Percentiles rank a stretch among this genome's conserved stretches.
These are phyloP conservation scores for Ustilago cynodontis DNA, from an alignment of 1,284 basidiomycete species.

Conservation along the genomic window DNA sequence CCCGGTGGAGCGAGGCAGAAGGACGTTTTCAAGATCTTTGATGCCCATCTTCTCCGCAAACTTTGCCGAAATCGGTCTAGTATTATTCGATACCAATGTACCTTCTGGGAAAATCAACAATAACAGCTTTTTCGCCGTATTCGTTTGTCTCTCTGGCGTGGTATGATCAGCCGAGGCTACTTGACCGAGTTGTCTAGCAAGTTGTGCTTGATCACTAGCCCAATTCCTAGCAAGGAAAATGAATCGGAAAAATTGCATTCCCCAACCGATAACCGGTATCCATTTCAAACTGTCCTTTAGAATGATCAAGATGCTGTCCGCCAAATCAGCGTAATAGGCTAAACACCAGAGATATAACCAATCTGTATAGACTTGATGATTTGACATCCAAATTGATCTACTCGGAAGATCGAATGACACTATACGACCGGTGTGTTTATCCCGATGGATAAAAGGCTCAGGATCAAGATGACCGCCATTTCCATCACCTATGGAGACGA, in stretches of 20 bases:
- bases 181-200: constrained; percentile 46
- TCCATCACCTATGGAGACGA: constrained; percentile 56
- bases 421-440: constrained; percentile 45
- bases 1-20: constrained; percentile 91
- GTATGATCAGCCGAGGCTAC: constrained; percentile 37
- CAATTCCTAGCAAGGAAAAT: constrained; percentile 62
- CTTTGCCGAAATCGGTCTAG: constrained; percentile 55
- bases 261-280: constrained; percentile 63
- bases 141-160: background rate
- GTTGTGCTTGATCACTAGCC: constrained; percentile 49
- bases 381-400: constrained; percentile 56
- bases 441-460: constrained; percentile 42
- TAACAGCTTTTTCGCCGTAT: constrained; percentile 50
- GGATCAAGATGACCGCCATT: constrained; percentile 55
- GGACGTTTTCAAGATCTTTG: constrained; percentile 81
- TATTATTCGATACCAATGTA: constrained; percentile 58
- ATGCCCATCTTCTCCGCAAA: constrained; percentile 63
- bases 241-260: constrained; percentile 66
- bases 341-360: constrained; percentile 67
- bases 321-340: constrained; percentile 59
- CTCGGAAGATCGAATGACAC: constrained; percentile 47
- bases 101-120: constrained; percentile 66
- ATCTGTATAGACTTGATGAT: constrained; percentile 65
- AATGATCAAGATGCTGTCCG: constrained; percentile 58
- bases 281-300: constrained; percentile 59